Evolutionary conservation across 371 early-diverging fungal genomes (phyloP).

Genomic region (Apophysomyces variabilis): DNA sequence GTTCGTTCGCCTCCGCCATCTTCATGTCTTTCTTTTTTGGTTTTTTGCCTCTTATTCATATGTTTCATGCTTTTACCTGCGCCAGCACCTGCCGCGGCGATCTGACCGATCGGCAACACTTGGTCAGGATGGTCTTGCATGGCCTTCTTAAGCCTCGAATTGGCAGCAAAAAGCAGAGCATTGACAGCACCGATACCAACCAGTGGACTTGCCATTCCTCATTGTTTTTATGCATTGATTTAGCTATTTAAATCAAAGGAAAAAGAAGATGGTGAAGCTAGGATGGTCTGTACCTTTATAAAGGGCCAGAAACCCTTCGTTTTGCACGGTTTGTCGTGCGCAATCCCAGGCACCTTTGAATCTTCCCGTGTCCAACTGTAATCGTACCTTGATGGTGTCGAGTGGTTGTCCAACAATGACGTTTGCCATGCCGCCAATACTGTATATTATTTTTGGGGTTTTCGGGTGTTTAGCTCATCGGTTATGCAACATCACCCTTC

Average conservation of each 20-base stretch:
- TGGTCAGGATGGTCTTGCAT: constrained; percentile 49
- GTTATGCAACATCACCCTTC: background rate
- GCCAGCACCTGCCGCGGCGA: constrained; percentile 80
- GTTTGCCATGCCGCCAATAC: constrained; percentile 54
- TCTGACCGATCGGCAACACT: constrained; percentile 57
- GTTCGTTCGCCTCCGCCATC: background rate
- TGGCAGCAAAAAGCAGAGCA: constrained; percentile 80
- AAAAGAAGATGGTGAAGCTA: background rate
- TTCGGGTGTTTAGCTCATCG: background rate
- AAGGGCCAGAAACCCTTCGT: constrained; percentile 72
- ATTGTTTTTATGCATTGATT: no score
- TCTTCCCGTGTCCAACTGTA: constrained; percentile 59
- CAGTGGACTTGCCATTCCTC: constrained; percentile 82
- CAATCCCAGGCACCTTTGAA: constrained; percentile 78
- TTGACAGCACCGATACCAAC: constrained; percentile 86
- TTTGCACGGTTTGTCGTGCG: constrained; percentile 61
- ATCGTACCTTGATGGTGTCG: constrained; percentile 80
- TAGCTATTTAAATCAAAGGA: background rate
- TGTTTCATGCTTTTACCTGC: constrained; percentile 52
- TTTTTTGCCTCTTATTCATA: background rate
- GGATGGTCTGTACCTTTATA: constrained; percentile 66
- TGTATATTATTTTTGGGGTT: constrained; percentile 11
- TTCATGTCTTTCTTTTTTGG: background rate
- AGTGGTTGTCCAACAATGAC: constrained; percentile 59
- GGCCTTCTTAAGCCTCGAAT: constrained; percentile 63